Evolutionary conservation across 768 basidiomycete species (phyloP), one percentile per base, ranked within the genome.

Genomic region (Tricholoma saponaceum): DNA sequence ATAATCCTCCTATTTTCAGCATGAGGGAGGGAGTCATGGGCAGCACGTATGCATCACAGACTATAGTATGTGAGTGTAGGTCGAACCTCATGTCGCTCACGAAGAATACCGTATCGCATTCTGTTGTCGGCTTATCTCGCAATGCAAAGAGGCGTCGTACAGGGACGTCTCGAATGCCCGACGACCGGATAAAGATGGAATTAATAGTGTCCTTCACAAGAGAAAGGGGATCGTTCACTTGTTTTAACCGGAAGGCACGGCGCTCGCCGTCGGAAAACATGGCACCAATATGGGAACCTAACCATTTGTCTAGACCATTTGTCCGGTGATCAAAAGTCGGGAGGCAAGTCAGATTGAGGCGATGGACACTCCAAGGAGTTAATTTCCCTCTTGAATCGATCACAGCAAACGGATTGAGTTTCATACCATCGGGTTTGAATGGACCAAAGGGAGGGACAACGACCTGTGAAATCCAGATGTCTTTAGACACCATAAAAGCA

Each of bases 201-300:
- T 69, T 65, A 13, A 72, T 56, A n/a, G 63, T 66, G 32, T 72
- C 66, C 55, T 74, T 75, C 32, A 72, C 59, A 39, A 60, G 64
- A 54, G 66, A 63, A 28, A 69, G 64, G 20, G 58, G 51, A 54
- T 71, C 52, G 22, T 53, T 54, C 20, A 25, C 25, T 6, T 54
- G 28, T 39, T 55, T 55, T 26, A 55, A 53, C 49, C 43, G 55
- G 16, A 56, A 41, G n/a, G 58, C 47, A n/a, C n/a, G n/a, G n/a
- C 54, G 54, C 44, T 60, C 58, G 30, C 52, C 51, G 47, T 47
- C 35, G 46, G 52, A 60, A 51, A 41, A 51, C 47, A 32, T 58
- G 55, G 58, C 46, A 5, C 58, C 58, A 12, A 69, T 18, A 53
- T 74, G 71, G 3, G 35, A 20, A 7, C 51, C 44, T 14, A 72